Conservation (phyloP, 192 early-diverging fungal genomes). For the Martensiomyces pterosporus region DNA sequence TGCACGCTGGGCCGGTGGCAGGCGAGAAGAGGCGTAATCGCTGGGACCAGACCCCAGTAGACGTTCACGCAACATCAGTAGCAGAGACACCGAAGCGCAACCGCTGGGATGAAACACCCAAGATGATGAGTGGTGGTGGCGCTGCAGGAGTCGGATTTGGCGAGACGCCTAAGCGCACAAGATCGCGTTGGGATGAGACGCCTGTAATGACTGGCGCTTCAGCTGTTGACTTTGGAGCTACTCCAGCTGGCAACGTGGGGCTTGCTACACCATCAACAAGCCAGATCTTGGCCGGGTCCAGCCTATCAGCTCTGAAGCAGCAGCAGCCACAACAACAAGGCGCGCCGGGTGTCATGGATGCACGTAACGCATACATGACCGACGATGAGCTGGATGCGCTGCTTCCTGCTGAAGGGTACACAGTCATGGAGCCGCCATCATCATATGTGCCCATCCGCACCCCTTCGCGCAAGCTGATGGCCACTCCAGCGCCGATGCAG, state of each 20-base stretch:
- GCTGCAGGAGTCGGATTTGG: constrained; percentile 22
- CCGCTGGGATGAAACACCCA: constrained; percentile 67
- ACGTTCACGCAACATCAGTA: constrained; percentile 27
- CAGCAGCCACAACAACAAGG: constrained; percentile 31
- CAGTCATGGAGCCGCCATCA: constrained; percentile 82
- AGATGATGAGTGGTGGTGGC: constrained; percentile 42
- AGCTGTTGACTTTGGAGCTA: constrained; percentile 23
- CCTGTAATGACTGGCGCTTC: constrained; percentile 58
- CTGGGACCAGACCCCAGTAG: constrained; percentile 70
- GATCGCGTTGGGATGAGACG: constrained; percentile 96
- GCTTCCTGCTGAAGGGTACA: constrained; percentile 88
- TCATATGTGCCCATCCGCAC: constrained; percentile 93
- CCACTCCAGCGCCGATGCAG: constrained; percentile 85
- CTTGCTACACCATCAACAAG: constrained; percentile 75
- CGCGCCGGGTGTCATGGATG: constrained; percentile 78
- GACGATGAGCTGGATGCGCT: constrained; percentile 96
- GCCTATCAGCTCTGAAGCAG: constrained; percentile 84
- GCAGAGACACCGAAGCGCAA: constrained; percentile 34
- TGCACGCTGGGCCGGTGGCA: constrained; percentile 28
- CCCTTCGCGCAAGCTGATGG: constrained; percentile 89
- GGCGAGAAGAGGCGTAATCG: constrained; percentile 53
- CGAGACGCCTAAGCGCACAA: constrained; percentile 62
- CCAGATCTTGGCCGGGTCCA: constrained; percentile 51
- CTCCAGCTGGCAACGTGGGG: constrained; percentile 74
- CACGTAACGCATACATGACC: constrained; percentile 78